Percentiles rank a stretch among this genome's conserved stretches.
phyloP scores from a whole-genome alignment of 148 eudicot genomes.

The Mesembryanthemum crystallinum region DNA sequence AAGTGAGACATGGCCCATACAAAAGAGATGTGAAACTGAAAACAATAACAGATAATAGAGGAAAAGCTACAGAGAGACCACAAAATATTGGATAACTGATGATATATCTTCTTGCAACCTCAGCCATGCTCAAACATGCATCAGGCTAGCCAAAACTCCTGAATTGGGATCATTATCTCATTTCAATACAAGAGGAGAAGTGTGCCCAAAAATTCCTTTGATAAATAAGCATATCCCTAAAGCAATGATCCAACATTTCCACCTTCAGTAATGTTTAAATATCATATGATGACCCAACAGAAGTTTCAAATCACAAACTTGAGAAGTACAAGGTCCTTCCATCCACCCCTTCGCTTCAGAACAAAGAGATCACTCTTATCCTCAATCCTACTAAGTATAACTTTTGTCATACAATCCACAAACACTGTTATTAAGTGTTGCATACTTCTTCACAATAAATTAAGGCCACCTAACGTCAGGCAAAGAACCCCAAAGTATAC shows the following conservation, averaged over 20 bases:
- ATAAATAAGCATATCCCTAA: background rate
- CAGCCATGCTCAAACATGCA: background rate
- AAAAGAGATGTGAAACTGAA: background rate
- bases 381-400: background rate
- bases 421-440: background rate
- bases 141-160: background rate
- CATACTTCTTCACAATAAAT: background rate
- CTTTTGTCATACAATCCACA: background rate
- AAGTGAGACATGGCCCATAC: background rate
- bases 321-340: background rate
- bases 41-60: background rate
- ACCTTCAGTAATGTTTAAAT: background rate
- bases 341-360: background rate
- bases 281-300: background rate
- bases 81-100: background rate
- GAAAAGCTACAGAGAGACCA: constrained; percentile 5
- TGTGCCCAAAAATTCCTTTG: background rate
- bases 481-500: no score
- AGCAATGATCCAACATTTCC: background rate
- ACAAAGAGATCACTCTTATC: background rate
- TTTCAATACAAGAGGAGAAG: background rate
- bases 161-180: background rate
- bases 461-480: background rate
- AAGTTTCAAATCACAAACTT: background rate
- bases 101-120: background rate